Percentiles rank a stretch among this genome's conserved stretches.
These are phyloP conservation scores for Candida rishiriensis DNA, from an alignment of 805 yeast genomes.

Conservation along the genomic window DNA sequence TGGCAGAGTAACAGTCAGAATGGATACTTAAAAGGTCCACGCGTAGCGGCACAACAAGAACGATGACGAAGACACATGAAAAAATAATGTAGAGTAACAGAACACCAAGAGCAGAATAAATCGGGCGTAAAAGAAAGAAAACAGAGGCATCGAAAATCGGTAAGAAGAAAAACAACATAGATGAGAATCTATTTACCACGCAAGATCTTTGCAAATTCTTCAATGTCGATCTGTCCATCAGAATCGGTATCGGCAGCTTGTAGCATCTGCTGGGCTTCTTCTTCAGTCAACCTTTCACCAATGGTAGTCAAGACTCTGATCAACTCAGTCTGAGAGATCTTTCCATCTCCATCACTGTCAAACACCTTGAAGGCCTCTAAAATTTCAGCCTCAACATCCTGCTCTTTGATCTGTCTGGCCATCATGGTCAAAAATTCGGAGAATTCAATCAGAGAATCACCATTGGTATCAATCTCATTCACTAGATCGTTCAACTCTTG, in stretches of 20 bases:
- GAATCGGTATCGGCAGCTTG: slow-evolving; percentile 93
- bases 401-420: slow-evolving; percentile 93
- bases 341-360: slow-evolving; percentile 95
- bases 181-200: slow-evolving; percentile 62
- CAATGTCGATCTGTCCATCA: slow-evolving; percentile 95
- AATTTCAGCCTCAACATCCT: slow-evolving; percentile 95
- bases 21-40: background rate
- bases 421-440: slow-evolving; percentile 79
- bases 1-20: background rate
- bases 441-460: slow-evolving; percentile 84
- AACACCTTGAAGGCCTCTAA: slow-evolving; percentile 98
- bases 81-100: background rate
- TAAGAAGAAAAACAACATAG: background rate
- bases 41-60: no score
- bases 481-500: slow-evolving; percentile 94
- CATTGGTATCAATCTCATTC: slow-evolving; percentile 94
- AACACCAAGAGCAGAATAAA: background rate
- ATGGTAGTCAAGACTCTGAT: slow-evolving; percentile 96
- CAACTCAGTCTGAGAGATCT: slow-evolving; percentile 92
- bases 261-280: slow-evolving; percentile 96
- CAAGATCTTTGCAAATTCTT: slow-evolving; percentile 90
- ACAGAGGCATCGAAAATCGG: background rate
- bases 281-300: slow-evolving; percentile 94
- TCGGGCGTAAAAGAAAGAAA: background rate
- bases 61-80: background rate